Conservation (phyloP, 352 stramenopile genomes). For the Stramenopiles sp. region DNA sequence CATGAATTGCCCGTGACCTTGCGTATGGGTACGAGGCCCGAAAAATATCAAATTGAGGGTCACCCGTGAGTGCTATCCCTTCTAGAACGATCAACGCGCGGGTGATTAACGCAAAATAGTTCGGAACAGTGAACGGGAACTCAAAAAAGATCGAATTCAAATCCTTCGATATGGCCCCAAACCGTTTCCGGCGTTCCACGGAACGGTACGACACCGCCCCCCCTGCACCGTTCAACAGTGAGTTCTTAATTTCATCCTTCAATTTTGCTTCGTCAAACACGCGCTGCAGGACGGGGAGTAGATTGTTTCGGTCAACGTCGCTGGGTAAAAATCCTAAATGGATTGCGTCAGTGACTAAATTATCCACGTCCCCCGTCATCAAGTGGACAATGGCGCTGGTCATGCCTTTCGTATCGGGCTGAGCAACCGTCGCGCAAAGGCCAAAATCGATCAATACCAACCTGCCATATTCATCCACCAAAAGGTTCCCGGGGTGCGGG, state of each 20-base stretch:
- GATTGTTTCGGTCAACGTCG: slow-evolving; percentile 30
- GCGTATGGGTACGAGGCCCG: slow-evolving; percentile 58
- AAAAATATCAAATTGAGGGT: slow-evolving; percentile 62
- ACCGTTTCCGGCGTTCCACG: slow-evolving; percentile 47
- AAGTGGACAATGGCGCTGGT: slow-evolving; percentile 59
- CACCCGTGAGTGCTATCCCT: slow-evolving; percentile 57
- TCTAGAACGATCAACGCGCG: slow-evolving; percentile 57
- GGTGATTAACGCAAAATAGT: slow-evolving; percentile 63
- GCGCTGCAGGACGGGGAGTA: slow-evolving; percentile 34
- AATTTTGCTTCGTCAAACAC: slow-evolving; percentile 36
- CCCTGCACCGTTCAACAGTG: no score
- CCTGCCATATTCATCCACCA: slow-evolving; percentile 44
- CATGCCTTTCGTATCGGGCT: slow-evolving; percentile 62
- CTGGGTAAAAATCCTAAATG: slow-evolving; percentile 49
- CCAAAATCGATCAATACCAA: slow-evolving; percentile 61
- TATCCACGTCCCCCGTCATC: slow-evolving; percentile 47
- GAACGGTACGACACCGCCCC: slow-evolving; percentile 15
- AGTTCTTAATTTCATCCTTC: no score
- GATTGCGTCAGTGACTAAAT: slow-evolving; percentile 50
- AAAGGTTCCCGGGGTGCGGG: slow-evolving; percentile 46
- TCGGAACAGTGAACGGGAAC: slow-evolving; percentile 51
- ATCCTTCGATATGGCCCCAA: slow-evolving; percentile 52
- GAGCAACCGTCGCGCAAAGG: slow-evolving; percentile 53
- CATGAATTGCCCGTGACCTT: no score
- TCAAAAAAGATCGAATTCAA: slow-evolving; percentile 63